phyloP scores from a whole-genome alignment of 1,284 basidiomycete species.

The Amylostereum chailletii region DNA sequence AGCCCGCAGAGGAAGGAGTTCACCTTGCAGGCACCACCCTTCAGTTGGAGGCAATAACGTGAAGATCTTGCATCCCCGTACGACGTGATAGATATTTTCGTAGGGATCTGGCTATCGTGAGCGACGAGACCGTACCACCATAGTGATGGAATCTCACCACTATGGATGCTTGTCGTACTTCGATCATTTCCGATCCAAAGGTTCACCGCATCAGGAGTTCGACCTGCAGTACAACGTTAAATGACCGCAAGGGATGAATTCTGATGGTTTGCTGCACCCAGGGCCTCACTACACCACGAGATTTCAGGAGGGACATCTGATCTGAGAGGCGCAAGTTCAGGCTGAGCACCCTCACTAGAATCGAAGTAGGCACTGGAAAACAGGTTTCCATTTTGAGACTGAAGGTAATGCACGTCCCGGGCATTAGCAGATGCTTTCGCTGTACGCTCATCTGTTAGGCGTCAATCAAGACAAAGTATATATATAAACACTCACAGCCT shows the following conservation, averaged over 20 bases:
- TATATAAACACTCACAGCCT: too few species aligned
- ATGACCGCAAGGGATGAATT: not conserved
- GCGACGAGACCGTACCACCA: not conserved
- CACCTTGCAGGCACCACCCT: conserved; percentile 75
- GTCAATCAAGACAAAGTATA: too few species aligned
- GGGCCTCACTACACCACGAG: conserved; percentile 66
- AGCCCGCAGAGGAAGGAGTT: conserved; percentile 7
- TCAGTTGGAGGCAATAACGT: conserved; percentile 81
- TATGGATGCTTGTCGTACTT: conserved; percentile 81
- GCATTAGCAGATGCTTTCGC: not conserved
- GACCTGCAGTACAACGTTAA: conserved; percentile 30
- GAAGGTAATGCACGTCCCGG: conserved; percentile 63
- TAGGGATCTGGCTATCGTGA: conserved; percentile 60
- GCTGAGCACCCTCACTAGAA: conserved; percentile 22
- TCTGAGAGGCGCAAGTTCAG: conserved; percentile 58
- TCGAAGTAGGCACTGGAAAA: conserved; percentile 42
- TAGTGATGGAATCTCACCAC: conserved; percentile 39
- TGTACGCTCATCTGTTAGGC: too few species aligned
- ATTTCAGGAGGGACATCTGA: conserved; percentile 59
- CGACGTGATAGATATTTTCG: conserved; percentile 86
- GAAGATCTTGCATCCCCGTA: conserved; percentile 80
- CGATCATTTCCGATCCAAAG: conserved; percentile 79
- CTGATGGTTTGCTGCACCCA: conserved; percentile 42
- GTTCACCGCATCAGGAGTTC: conserved; percentile 79
- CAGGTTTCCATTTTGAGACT: conserved; percentile 88